Base-by-base conservation (phyloP, 768 basidiomycete species). In the Pleurotus sapidus region DNA sequence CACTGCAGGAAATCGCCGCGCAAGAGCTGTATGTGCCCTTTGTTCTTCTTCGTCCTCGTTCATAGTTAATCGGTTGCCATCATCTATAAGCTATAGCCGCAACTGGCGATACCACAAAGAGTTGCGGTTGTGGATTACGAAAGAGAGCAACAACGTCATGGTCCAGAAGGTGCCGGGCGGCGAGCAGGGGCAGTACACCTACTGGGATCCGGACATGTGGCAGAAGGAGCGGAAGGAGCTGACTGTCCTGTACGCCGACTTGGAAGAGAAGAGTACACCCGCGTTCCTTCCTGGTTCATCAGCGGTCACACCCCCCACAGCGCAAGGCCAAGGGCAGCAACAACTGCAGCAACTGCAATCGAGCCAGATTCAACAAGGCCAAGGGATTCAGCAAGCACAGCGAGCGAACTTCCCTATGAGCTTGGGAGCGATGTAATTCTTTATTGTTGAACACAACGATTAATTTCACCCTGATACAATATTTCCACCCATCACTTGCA, bases 61-160 rank as follows among this genome's bases (percentile, higher is more conserved):
- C 20, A 24, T 42, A 23, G 42, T 42, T 39, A 40, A 54, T 12
- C 17, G 30, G 14, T n/a, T 38, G 34, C 20, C 23, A 25, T 30
- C 49, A 30, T 23, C 20, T 11, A 57, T 46, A 63, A 95, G 94
- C 67, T 96, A 86, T 79, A 90, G 91, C 70, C 89, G 94, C 59
- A 95, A 94, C 71, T 98, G 95, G 95, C 81, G 95, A 59, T 97
- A 89, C 72, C 95, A 97, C 83, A 97, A 95, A 70, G 92, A 94
- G 64, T 79, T 92, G 49, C 87, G 87, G 42, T 71, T 92, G 55
- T 83, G 82, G 86, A 80, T 97, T 72, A 95, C 93, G 46, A 95
- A 95, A 67, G 93, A 96, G 71, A 86, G 83, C 38, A 89, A 89
- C 18, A 87, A 88, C 55, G 76, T 82, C 53, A 86, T 87, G 48